phyloP scores from a whole-genome alignment of 2,329 filamentous ascomycete species.

The Xylogone sp. region DNA sequence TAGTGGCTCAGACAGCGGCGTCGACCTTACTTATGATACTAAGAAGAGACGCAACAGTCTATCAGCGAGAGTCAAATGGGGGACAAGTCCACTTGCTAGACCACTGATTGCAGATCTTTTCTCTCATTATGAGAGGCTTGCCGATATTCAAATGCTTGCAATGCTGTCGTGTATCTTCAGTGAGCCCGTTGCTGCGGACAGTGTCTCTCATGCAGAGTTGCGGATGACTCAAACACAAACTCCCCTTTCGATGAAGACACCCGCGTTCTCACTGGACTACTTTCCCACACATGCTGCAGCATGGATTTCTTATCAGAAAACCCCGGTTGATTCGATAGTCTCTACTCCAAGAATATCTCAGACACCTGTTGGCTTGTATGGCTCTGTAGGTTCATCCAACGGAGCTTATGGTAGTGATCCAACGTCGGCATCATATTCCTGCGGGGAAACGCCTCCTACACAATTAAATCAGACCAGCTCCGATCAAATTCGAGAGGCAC shows the following conservation, averaged over 20 bases:
- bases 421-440: conserved; percentile 55
- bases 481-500: conserved; percentile 44
- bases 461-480: conserved; percentile 42
- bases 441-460: conserved; percentile 55
- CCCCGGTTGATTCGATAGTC: conserved; percentile 48
- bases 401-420: conserved; percentile 49
- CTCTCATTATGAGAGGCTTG: conserved; percentile 56
- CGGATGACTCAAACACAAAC: conserved; percentile 56
- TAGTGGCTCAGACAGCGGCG: conserved; percentile 43
- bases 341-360: conserved; percentile 56
- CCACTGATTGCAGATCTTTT: conserved; percentile 61
- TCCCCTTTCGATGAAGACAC: conserved; percentile 61
- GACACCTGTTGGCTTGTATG: conserved; percentile 50
- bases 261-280: conserved; percentile 64
- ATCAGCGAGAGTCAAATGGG: conserved; percentile 64
- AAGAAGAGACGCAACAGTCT: conserved; percentile 28
- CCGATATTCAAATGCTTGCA: conserved; percentile 66
- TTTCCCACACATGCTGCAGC: conserved; percentile 55
- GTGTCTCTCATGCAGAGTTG: conserved; percentile 53
- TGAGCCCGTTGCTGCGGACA: conserved; percentile 51
- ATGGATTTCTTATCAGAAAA: conserved; percentile 49
- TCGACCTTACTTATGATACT: conserved; percentile 41
- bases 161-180: conserved; percentile 70
- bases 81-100: conserved; percentile 58
- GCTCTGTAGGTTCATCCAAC: conserved; percentile 56